Percentiles rank a stretch among this genome's conserved stretches.
phyloP scores from a whole-genome alignment of 1,284 basidiomycete genomes.

The Trametes pubescens region DNA sequence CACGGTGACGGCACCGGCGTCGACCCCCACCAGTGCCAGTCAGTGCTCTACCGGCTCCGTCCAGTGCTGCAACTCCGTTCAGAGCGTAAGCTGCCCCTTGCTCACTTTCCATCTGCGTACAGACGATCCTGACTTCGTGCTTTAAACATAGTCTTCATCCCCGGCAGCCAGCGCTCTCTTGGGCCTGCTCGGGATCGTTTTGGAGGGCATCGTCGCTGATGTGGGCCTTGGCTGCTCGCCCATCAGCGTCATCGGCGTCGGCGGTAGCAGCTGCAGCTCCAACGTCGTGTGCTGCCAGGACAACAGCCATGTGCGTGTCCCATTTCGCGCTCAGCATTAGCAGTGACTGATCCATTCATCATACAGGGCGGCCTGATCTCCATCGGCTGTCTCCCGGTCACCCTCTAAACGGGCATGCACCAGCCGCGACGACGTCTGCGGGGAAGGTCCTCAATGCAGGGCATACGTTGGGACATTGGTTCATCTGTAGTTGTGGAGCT shows the following conservation, averaged over 20 bases:
- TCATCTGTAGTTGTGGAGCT: not conserved
- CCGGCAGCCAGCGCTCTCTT: conserved; percentile 25
- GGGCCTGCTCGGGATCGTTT: conserved; percentile 36
- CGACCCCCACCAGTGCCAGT: conserved; percentile 18
- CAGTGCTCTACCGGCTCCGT: conserved; percentile 39
- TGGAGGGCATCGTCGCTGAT: conserved; percentile 33
- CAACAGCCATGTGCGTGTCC: conserved; percentile 22
- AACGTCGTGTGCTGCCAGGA: conserved; percentile 27
- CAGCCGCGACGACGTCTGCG: not conserved
- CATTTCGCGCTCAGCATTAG: too few relatives aligned
- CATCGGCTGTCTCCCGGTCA: conserved; percentile 35
- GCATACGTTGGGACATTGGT: too few relatives aligned
- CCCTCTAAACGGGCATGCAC: conserved; percentile 16
- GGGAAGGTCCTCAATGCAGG: too few relatives aligned
- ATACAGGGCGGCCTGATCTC: conserved; percentile 33
- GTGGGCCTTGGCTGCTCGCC: conserved; percentile 42
- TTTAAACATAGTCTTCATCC: conserved; percentile 21
- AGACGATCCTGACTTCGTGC: too few relatives aligned
- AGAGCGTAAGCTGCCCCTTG: conserved; percentile 20
- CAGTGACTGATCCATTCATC: not conserved
- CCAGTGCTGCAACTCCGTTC: conserved; percentile 43
- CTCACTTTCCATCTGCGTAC: too few relatives aligned
- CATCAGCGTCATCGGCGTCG: conserved; percentile 38
- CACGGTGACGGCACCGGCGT: conserved; percentile 20
- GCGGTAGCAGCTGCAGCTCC: conserved; percentile 34